These are phyloP conservation scores for Fusarium camptoceras DNA, from an alignment of 2,329 filamentous ascomycete species.

Conservation along the genomic window DNA sequence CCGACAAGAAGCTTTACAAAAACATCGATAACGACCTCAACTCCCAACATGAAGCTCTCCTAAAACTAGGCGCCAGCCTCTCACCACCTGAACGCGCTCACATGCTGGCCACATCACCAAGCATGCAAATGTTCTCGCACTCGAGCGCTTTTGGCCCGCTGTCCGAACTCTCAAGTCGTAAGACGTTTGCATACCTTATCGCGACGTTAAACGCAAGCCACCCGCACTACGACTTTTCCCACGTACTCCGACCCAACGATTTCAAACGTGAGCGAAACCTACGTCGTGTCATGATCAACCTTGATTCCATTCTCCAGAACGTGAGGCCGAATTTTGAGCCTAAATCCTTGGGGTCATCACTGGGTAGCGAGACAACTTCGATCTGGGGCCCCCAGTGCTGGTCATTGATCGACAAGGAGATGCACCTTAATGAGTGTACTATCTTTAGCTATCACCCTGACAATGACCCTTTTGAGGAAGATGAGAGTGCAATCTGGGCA, in stretches of 20 bases:
- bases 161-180: slow-evolving; percentile 86
- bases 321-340: slow-evolving; percentile 74
- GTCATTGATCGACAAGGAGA: slow-evolving; percentile 92
- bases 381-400: slow-evolving; percentile 93
- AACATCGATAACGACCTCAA: slow-evolving; percentile 93
- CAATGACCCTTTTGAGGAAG: slow-evolving; percentile 90
- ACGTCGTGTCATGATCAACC: slow-evolving; percentile 83
- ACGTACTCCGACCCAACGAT: slow-evolving; percentile 87
- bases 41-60: slow-evolving; percentile 87
- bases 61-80: slow-evolving; percentile 87
- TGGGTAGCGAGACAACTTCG: slow-evolving; percentile 63
- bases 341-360: slow-evolving; percentile 56
- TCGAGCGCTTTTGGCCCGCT: slow-evolving; percentile 93
- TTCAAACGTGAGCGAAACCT: slow-evolving; percentile 88
- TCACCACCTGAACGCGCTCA: slow-evolving; percentile 83
- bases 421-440: slow-evolving; percentile 88
- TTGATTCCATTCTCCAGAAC: slow-evolving; percentile 89
- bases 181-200: slow-evolving; percentile 95
- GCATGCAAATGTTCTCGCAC: slow-evolving; percentile 72
- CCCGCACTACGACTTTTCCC: slow-evolving; percentile 92
- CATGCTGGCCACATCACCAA: slow-evolving; percentile 74
- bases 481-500: slow-evolving; percentile 94
- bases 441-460: slow-evolving; percentile 91
- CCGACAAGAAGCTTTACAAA: slow-evolving; percentile 97
- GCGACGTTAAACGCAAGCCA: slow-evolving; percentile 97